These are phyloP conservation scores for Buddleja alternifolia DNA, from an alignment of 257 asterid species.

Conservation along the genomic window DNA sequence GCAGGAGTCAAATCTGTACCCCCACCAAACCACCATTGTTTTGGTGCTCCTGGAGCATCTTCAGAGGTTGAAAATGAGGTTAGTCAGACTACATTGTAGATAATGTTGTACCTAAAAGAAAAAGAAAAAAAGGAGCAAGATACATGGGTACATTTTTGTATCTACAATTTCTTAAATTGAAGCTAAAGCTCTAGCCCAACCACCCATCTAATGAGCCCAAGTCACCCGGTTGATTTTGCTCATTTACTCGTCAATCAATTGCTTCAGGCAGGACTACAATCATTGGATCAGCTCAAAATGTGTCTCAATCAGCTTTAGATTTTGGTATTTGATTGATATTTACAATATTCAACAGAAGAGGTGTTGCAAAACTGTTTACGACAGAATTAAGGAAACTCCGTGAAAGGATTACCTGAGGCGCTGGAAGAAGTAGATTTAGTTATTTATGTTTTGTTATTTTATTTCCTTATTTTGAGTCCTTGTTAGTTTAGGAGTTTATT, in stretches of 20 bases:
- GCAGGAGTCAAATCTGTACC: constrained; percentile 98
- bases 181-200: constrained; percentile 6
- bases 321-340: neutral
- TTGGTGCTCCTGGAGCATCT: constrained; percentile 97
- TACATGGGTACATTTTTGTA: constrained; percentile 1
- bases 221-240: constrained; percentile 1
- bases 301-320: neutral
- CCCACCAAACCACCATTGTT: constrained; percentile 99
- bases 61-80: constrained; percentile 36
- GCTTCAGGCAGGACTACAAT: neutral
- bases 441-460: too few relatives aligned
- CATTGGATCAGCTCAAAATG: neutral
- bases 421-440: too few relatives aligned
- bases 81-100: constrained; percentile 9
- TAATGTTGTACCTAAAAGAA: constrained; percentile 8
- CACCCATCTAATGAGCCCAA: constrained; percentile 13
- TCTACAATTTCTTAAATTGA: constrained; percentile 12
- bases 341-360: neutral
- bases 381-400: too few relatives aligned
- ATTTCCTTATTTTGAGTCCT: too few relatives aligned
- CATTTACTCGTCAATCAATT: neutral
- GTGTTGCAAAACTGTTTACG: too few relatives aligned
- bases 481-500: too few relatives aligned
- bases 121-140: constrained; percentile 26
- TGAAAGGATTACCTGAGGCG: too few relatives aligned